A percentile compares a stretch with the other conserved stretches of the same genome.
Conservation (phyloP, 2,329 filamentous ascomycete species). For the Neofusicoccum cordaticola region DNA sequence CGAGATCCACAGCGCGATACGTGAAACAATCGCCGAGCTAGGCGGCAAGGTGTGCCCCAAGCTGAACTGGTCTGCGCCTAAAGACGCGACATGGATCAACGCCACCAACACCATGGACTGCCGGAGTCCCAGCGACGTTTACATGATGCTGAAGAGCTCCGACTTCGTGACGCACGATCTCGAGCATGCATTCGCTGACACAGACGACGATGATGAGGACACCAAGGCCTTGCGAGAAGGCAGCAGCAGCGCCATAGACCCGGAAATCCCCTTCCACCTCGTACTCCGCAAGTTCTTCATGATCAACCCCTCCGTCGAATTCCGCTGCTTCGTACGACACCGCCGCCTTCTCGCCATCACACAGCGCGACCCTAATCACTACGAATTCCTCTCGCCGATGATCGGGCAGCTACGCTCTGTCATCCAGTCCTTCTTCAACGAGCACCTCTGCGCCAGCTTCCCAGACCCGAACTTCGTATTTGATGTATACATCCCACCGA, state of each 20-base stretch:
- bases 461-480: slow-evolving; percentile 83
- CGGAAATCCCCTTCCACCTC: slow-evolving; percentile 68
- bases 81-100: slow-evolving; percentile 91
- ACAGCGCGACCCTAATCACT: slow-evolving; percentile 88
- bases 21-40: slow-evolving; percentile 72
- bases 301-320: slow-evolving; percentile 87
- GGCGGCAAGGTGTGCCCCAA: slow-evolving; percentile 88
- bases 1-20: slow-evolving; percentile 74
- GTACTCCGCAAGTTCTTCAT: slow-evolving; percentile 85
- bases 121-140: slow-evolving; percentile 82
- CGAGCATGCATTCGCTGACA: slow-evolving; percentile 86
- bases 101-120: slow-evolving; percentile 90
- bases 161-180: slow-evolving; percentile 94
- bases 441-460: slow-evolving; percentile 71
- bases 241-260: background rate
- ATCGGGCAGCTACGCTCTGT: slow-evolving; percentile 63
- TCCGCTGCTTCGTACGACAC: slow-evolving; percentile 89
- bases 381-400: slow-evolving; percentile 73
- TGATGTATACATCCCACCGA: slow-evolving; percentile 82
- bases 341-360: slow-evolving; percentile 76
- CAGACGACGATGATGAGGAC: slow-evolving; percentile 33
- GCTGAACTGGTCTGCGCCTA: slow-evolving; percentile 95
- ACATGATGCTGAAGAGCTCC: slow-evolving; percentile 88
- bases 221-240: slow-evolving; percentile 28
- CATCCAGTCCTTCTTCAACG: slow-evolving; percentile 74